These are phyloP conservation scores for Epichloe hybrida DNA, from an alignment of 2,329 filamentous ascomycete species.

Conservation along the genomic window DNA sequence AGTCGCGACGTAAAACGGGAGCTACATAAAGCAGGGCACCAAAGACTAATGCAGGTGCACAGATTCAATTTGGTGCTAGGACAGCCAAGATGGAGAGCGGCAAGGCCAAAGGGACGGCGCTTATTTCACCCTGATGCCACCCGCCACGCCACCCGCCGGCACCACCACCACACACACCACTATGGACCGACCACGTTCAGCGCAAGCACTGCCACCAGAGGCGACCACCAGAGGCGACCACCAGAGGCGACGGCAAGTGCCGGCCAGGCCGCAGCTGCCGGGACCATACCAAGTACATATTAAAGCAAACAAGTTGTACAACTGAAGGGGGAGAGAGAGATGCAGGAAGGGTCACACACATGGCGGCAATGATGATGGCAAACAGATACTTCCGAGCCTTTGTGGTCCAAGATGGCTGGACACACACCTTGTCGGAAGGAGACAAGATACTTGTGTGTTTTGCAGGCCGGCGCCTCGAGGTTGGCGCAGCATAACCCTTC, in stretches of 20 bases:
- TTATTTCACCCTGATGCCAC: constrained; percentile 30
- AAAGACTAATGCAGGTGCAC: not conserved
- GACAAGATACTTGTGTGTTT: constrained; percentile 26
- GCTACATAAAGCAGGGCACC: too few species aligned
- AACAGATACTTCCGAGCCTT: constrained; percentile 64
- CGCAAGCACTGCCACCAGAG: not conserved
- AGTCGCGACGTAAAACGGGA: not conserved
- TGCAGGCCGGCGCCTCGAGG: constrained; percentile 20
- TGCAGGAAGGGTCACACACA: not conserved
- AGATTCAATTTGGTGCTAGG: constrained; percentile 73
- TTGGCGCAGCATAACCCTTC: constrained; percentile 29
- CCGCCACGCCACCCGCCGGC: not conserved
- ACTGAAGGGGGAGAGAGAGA: not conserved
- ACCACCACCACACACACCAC: not conserved
- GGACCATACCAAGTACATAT: too few species aligned
- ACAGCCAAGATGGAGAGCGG: constrained; percentile 72
- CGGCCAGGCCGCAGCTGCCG: not conserved
- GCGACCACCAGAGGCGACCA: too few species aligned
- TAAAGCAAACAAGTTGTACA: not conserved
- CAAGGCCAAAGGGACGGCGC: constrained; percentile 54
- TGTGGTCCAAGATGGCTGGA: constrained; percentile 8
- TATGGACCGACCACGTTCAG: not conserved
- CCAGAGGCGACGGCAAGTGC: not conserved
- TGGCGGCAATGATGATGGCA: constrained; percentile 48
- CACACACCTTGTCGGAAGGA: not conserved